phyloP scores from a whole-genome alignment of 257 asterid species.

The Petunia axillaris region DNA sequence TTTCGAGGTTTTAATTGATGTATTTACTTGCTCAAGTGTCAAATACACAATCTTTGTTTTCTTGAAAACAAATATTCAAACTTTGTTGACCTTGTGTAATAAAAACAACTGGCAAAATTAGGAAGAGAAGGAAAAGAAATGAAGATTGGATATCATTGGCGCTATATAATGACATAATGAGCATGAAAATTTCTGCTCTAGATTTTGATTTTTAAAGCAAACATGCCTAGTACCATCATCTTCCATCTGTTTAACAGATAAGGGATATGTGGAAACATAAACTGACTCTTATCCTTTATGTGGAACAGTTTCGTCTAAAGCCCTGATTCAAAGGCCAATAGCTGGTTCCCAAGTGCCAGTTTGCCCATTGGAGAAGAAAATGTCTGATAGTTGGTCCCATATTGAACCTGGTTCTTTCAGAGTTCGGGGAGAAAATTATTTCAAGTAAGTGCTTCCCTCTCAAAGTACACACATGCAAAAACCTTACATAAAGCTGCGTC shows the following conservation, averaged over 20 bases:
- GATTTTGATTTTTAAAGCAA: not conserved
- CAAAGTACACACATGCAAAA: conserved; percentile 7
- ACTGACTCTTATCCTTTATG: conserved; percentile 18
- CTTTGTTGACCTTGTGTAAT: not conserved
- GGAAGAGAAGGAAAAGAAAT: not conserved
- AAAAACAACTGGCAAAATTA: not conserved
- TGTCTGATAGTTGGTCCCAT: conserved; percentile 89
- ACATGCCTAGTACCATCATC: too few species aligned
- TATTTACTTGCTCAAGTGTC: not conserved
- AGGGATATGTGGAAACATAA: not conserved
- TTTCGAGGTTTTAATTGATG: not conserved
- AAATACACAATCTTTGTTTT: too few species aligned
- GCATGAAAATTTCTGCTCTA: not conserved
- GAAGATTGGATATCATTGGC: conserved; percentile 9
- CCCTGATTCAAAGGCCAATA: conserved; percentile 68
- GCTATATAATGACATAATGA: not conserved
- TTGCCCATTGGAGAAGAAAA: conserved; percentile 83
- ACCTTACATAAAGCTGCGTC: not conserved
- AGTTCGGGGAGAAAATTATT: conserved; percentile 80
- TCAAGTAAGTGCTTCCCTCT: conserved; percentile 49
- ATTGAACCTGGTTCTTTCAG: conserved; percentile 81
- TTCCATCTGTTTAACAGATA: too few species aligned
- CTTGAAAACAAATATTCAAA: not conserved
- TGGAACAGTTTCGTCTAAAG: conserved; percentile 78
- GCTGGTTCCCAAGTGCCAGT: conserved; percentile 96